These are phyloP conservation scores for Nasturtium officinale DNA, from an alignment of 345 rosid genomes.

Conservation along the genomic window DNA sequence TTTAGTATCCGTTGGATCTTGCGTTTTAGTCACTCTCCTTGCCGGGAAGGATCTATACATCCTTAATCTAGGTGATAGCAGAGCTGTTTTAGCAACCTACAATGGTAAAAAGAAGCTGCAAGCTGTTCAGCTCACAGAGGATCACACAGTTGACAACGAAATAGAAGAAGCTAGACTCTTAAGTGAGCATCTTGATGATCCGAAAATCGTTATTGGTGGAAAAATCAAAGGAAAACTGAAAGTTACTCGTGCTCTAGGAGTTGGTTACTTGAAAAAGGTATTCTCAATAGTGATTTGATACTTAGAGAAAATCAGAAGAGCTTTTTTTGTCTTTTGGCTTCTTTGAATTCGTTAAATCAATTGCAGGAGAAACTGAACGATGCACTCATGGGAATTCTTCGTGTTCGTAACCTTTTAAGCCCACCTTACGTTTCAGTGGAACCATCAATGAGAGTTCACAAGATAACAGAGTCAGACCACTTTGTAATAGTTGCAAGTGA, in stretches of 20 bases:
- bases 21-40: conserved; percentile 85
- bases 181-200: conserved; percentile 87
- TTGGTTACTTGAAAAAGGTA: conserved; percentile 91
- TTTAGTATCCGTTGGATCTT: conserved; percentile 90
- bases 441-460: conserved; percentile 79
- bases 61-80: conserved; percentile 88
- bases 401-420: conserved; percentile 79
- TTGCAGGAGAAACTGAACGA: conserved; percentile 77
- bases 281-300: background rate
- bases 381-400: conserved; percentile 94
- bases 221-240: conserved; percentile 92
- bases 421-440: conserved; percentile 87
- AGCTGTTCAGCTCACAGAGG: conserved; percentile 86
- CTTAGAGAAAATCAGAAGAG: background rate
- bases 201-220: conserved; percentile 62
- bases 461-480: conserved; percentile 71
- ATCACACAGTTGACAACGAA: conserved; percentile 89
- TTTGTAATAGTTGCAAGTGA: conserved; percentile 93
- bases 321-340: background rate
- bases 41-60: conserved; percentile 74
- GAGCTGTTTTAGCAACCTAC: conserved; percentile 85
- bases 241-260: conserved; percentile 95
- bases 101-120: conserved; percentile 50
- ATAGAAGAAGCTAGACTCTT: conserved; percentile 63
- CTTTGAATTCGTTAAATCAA: background rate